Conservation (phyloP, 2,329 filamentous ascomycete genomes). For the Pleoardoris graminearum region DNA sequence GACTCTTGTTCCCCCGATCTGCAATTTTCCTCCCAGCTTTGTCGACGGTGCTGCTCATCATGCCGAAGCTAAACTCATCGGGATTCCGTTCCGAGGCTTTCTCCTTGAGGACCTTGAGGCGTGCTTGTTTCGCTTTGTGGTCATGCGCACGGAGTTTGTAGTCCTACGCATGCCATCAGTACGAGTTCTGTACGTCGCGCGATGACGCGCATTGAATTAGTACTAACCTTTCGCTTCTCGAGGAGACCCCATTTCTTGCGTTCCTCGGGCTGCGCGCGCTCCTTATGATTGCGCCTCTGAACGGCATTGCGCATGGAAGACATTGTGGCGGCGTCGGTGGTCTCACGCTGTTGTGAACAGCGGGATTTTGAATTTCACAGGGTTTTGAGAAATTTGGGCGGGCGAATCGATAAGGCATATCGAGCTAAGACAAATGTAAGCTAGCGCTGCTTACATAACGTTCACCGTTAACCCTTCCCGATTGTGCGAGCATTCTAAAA, state of each 20-base stretch:
- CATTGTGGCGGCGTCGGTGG: conserved; percentile 21
- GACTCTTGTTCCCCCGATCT: conserved; percentile 51
- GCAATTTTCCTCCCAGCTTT: conserved; percentile 47
- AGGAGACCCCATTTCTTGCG: conserved; percentile 86
- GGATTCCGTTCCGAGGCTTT: conserved; percentile 65
- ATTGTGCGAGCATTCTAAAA: too few species aligned
- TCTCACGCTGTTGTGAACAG: neutral
- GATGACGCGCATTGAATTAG: neutral
- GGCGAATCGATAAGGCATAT: neutral
- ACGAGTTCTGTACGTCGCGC: neutral
- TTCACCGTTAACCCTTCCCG: neutral
- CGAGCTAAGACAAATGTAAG: neutral
- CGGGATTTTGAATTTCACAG: neutral
- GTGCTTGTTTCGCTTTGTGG: conserved; percentile 64
- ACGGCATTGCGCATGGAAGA: conserved; percentile 45
- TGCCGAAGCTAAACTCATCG: conserved; percentile 68
- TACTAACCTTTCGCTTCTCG: conserved; percentile 78
- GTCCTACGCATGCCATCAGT: conserved; percentile 49
- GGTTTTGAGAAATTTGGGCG: neutral
- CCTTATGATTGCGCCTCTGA: conserved; percentile 81
- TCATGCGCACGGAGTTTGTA: conserved; percentile 68
- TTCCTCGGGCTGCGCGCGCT: conserved; percentile 84
- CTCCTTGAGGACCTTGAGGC: conserved; percentile 61
- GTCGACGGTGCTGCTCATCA: conserved; percentile 59
- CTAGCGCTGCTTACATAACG: neutral